These are phyloP conservation scores for Acer yangbiense DNA, from an alignment of 345 rosid genomes.

Conservation along the genomic window DNA sequence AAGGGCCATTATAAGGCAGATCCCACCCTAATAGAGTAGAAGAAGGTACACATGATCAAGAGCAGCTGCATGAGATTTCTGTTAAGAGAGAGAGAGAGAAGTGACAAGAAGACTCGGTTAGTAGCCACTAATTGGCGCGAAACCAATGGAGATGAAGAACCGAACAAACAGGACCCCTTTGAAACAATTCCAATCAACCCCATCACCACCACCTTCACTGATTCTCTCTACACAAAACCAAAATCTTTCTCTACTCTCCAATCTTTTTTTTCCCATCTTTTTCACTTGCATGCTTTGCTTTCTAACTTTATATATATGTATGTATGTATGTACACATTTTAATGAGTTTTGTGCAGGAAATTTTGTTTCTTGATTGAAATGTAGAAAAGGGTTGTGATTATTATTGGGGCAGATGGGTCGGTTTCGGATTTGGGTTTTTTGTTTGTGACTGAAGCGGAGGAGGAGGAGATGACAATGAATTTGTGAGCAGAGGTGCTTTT, in stretches of 20 bases:
- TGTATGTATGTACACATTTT: slow-evolving; percentile 6
- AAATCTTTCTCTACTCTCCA: neutral
- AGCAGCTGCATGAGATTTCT: neutral
- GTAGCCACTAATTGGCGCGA: slow-evolving; percentile 89
- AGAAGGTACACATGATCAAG: neutral
- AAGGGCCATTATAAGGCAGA: neutral
- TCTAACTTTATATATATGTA: slow-evolving; percentile 5
- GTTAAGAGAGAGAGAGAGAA: slow-evolving; percentile 11
- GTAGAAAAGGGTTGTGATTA: slow-evolving; percentile 3
- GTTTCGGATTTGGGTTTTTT: neutral
- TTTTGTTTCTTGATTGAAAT: slow-evolving; percentile 6
- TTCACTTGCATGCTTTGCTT: slow-evolving; percentile 3
- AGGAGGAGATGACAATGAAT: neutral
- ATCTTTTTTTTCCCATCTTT: slow-evolving; percentile 11
- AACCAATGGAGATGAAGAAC: slow-evolving; percentile 48
- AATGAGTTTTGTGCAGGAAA: slow-evolving; percentile 7
- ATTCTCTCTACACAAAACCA: slow-evolving; percentile 15
- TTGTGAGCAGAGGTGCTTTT: slow-evolving; percentile 24
- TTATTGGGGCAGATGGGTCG: slow-evolving; percentile 16
- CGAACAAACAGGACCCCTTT: slow-evolving; percentile 52
- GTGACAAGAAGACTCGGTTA: slow-evolving; percentile 37
- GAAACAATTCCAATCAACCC: slow-evolving; percentile 43
- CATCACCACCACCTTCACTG: slow-evolving; percentile 25
- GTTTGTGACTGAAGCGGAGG: neutral
- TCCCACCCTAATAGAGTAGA: neutral